phyloP scores from a whole-genome alignment of 306 rosid genomes.

The Ormosia emarginata region DNA sequence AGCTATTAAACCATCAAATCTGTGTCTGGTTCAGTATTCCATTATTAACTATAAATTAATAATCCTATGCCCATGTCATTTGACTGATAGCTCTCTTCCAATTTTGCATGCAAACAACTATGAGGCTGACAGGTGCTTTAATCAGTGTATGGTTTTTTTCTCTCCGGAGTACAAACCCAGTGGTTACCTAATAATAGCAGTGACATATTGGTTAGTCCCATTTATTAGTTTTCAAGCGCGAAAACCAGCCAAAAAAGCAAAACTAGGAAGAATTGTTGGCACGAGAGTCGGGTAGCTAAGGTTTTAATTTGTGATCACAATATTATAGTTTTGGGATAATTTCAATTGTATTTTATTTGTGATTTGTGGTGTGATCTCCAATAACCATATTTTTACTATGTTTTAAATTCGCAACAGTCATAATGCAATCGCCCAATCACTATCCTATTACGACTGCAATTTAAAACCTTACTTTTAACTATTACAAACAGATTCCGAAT shows the following conservation, averaged over 20 bases:
- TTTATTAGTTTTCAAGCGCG: background rate
- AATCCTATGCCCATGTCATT: background rate
- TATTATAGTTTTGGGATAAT: background rate
- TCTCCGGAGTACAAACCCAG: background rate
- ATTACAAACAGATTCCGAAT: background rate
- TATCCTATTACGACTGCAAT: background rate
- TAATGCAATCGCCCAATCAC: background rate
- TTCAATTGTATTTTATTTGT: background rate
- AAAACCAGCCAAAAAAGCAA: background rate
- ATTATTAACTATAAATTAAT: background rate
- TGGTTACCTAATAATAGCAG: background rate
- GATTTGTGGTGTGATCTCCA: background rate
- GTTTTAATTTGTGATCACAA: no score
- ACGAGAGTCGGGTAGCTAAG: background rate
- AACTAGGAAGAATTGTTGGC: background rate
- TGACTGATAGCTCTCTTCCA: background rate
- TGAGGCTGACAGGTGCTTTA: background rate
- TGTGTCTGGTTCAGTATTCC: background rate
- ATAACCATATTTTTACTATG: background rate
- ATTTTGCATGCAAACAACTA: background rate
- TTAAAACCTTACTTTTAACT: background rate
- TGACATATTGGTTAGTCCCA: background rate
- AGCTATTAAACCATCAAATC: background rate
- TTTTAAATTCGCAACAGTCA: background rate
- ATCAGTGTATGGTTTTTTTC: background rate